These are phyloP conservation scores for Sphaerostilbella broomeana DNA, from an alignment of 2,329 filamentous ascomycete genomes.

Conservation along the genomic window DNA sequence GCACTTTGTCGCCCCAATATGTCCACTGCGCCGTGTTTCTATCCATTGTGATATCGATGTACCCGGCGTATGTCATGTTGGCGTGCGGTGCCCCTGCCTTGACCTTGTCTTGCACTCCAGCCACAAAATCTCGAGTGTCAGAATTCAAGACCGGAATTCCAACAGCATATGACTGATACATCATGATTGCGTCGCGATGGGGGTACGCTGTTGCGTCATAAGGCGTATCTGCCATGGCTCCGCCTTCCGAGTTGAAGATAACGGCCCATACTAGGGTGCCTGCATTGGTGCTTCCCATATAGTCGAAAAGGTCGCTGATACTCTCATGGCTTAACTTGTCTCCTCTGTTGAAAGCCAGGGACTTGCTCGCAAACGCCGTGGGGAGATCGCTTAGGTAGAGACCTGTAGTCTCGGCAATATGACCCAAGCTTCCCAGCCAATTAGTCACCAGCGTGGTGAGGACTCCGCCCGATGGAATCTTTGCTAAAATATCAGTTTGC, in stretches of 20 bases:
- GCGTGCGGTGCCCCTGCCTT: slow-evolving; percentile 30
- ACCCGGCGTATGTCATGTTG: slow-evolving; percentile 54
- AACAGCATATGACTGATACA: slow-evolving; percentile 56
- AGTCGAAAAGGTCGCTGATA: slow-evolving; percentile 46
- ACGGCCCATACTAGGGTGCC: slow-evolving; percentile 53
- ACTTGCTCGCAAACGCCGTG: slow-evolving; percentile 51
- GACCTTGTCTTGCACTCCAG: slow-evolving; percentile 43
- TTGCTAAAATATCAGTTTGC: slow-evolving; percentile 40
- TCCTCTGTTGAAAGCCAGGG: slow-evolving; percentile 44
- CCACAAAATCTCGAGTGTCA: slow-evolving; percentile 44
- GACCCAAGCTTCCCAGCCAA: slow-evolving; percentile 54
- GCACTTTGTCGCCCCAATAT: slow-evolving; percentile 51
- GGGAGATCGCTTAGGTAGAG: slow-evolving; percentile 42
- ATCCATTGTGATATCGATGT: slow-evolving; percentile 49
- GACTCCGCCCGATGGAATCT: slow-evolving; percentile 37
- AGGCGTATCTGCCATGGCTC: slow-evolving; percentile 51
- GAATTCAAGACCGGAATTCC: slow-evolving; percentile 39
- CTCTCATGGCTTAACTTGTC: slow-evolving; percentile 40
- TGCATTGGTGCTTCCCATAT: slow-evolving; percentile 42
- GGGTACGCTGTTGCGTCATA: slow-evolving; percentile 53
- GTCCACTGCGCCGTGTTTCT: slow-evolving; percentile 36
- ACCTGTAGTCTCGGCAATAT: slow-evolving; percentile 43
- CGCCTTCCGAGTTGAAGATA: slow-evolving; percentile 56
- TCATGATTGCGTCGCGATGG: slow-evolving; percentile 58
- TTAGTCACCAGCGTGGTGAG: slow-evolving; percentile 47